Evolutionary conservation across 805 yeast species (phyloP).

Genomic region (Ogataea nonfermentans): DNA sequence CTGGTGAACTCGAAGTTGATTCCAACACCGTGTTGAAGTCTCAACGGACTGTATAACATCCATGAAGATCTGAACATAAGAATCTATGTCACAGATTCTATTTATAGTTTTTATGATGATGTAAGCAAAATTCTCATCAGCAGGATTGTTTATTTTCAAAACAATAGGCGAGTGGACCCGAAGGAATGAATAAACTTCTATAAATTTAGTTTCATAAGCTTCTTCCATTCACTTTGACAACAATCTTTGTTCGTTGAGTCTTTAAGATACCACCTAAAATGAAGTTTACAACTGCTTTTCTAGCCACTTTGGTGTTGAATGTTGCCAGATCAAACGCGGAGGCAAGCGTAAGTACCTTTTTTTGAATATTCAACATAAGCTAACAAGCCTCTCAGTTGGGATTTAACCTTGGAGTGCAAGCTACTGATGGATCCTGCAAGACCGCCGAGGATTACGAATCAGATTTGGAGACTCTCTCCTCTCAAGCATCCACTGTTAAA

Average conservation of each 20-base stretch:
- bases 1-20: no score
- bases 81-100: conserved; percentile 1
- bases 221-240: conserved; percentile 2
- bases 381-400: conserved; percentile 44
- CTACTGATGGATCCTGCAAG: conserved; percentile 75
- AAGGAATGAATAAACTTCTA: background rate
- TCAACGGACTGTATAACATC: no score
- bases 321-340: conserved; percentile 25
- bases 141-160: conserved; percentile 8
- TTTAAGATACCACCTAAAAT: conserved; percentile 17
- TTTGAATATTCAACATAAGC: background rate
- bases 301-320: conserved; percentile 25
- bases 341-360: conserved; percentile 16
- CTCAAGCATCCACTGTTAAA: conserved; percentile 66
- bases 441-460: conserved; percentile 61
- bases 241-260: conserved; percentile 3
- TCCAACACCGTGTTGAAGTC: no score
- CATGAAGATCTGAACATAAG: background rate
- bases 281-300: conserved; percentile 27
- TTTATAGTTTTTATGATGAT: conserved; percentile 6
- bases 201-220: conserved; percentile 7
- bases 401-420: conserved; percentile 83
- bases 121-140: conserved; percentile 2
- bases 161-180: conserved; percentile 1
- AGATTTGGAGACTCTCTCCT: conserved; percentile 61